phyloP scores from a whole-genome alignment of 2,329 filamentous ascomycete genomes.

The Xylogone sp. region DNA sequence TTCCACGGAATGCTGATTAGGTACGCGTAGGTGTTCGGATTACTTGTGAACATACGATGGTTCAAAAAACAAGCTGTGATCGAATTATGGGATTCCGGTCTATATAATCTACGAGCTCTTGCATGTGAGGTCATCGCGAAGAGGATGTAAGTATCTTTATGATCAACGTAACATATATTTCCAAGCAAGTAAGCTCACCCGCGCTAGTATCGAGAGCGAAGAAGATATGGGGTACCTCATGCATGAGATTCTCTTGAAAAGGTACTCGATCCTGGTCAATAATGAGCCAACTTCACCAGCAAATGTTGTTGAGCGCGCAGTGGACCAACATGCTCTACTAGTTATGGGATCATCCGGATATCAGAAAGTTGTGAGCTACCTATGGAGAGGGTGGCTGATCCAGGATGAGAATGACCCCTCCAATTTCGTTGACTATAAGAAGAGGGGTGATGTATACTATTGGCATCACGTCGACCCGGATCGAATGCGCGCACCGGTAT shows the following conservation, averaged over 20 bases:
- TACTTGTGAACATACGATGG: slow-evolving; percentile 49
- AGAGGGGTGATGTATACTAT: slow-evolving; percentile 75
- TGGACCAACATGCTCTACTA: slow-evolving; percentile 83
- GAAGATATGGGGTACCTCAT: slow-evolving; percentile 76
- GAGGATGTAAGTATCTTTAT: slow-evolving; percentile 44
- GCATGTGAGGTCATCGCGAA: slow-evolving; percentile 95
- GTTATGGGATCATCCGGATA: slow-evolving; percentile 93
- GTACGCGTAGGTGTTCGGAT: slow-evolving; percentile 18
- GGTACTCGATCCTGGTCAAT: slow-evolving; percentile 78
- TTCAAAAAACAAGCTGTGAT: slow-evolving; percentile 74
- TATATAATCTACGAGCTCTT: slow-evolving; percentile 73
- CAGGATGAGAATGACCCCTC: slow-evolving; percentile 89
- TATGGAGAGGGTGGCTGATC: slow-evolving; percentile 96
- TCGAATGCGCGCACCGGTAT: slow-evolving; percentile 85
- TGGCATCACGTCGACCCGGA: slow-evolving; percentile 86
- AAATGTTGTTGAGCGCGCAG: slow-evolving; percentile 90
- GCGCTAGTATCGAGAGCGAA: slow-evolving; percentile 74
- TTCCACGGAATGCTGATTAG: slow-evolving; percentile 47
- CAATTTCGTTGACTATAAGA: slow-evolving; percentile 83
- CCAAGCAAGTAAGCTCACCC: background rate
- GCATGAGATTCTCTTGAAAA: slow-evolving; percentile 77
- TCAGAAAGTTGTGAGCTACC: slow-evolving; percentile 83
- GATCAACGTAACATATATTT: background rate
- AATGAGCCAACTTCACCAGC: slow-evolving; percentile 68
- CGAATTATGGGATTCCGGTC: slow-evolving; percentile 89